Evolutionary conservation across 345 rosid genomes (phyloP).

Genomic region (Angophora floribunda): DNA sequence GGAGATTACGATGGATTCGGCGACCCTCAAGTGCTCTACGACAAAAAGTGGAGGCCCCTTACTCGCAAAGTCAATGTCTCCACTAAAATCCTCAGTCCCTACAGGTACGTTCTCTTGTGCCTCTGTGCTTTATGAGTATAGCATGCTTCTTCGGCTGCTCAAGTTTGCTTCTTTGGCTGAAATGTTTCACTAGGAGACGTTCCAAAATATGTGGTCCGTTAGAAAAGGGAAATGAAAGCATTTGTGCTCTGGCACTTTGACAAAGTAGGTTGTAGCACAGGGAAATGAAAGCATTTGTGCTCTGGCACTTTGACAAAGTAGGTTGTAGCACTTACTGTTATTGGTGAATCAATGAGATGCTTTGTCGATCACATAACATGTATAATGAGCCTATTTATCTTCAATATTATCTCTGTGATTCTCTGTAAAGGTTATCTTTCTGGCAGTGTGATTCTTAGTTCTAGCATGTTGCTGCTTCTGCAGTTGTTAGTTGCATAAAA

Average conservation of each 20-base stretch:
- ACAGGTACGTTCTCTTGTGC: not conserved
- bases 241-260: not conserved
- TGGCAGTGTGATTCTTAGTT: not conserved
- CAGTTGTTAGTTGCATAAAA: not conserved
- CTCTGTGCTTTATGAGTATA: not conserved
- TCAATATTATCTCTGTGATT: not conserved
- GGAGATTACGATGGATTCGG: not conserved
- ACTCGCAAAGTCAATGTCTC: conserved; percentile 12
- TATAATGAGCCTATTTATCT: not conserved
- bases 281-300: not conserved
- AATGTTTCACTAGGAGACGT: not conserved
- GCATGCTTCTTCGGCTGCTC: not conserved
- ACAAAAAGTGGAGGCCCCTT: conserved; percentile 17
- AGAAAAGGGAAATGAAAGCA: not conserved
- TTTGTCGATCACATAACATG: not conserved
- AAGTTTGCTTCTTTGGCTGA: not conserved
- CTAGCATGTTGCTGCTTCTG: not conserved
- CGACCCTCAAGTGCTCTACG: conserved; percentile 6
- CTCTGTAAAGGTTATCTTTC: not conserved
- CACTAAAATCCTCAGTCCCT: conserved; percentile 6
- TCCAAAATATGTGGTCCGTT: not conserved
- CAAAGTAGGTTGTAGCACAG: not conserved
- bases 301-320: not conserved
- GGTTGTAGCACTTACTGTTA: not conserved
- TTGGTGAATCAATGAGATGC: not conserved